A percentile compares a stretch with the other conserved stretches of the same genome.
Conservation (phyloP, 768 basidiomycete genomes). For the Lepiota brunneoincarnata region DNA sequence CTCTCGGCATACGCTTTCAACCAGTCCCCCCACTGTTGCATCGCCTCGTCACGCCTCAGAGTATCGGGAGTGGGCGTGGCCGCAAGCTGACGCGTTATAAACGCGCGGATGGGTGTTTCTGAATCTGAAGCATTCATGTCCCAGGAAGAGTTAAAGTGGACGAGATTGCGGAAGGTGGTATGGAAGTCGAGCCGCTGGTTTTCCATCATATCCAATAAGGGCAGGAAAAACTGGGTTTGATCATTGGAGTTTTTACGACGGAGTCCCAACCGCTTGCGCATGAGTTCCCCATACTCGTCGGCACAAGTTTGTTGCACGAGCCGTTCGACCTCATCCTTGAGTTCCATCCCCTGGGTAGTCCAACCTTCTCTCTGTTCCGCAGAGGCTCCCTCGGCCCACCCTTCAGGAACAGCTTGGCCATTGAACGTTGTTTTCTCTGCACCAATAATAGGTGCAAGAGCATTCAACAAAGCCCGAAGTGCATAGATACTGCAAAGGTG, state of each 20-base stretch:
- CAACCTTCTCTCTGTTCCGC: constrained; percentile 59
- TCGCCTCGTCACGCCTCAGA: constrained; percentile 43
- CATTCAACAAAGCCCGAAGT: constrained; percentile 68
- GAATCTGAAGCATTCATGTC: constrained; percentile 1
- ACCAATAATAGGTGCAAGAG: constrained; percentile 84
- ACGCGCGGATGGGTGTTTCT: constrained; percentile 30
- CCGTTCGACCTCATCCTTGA: constrained; percentile 59
- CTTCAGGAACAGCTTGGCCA: constrained; percentile 47
- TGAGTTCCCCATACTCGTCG: constrained; percentile 60
- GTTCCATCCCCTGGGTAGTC: constrained; percentile 52
- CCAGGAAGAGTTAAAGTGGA: constrained; percentile 50
- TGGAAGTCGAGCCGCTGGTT: constrained; percentile 83
- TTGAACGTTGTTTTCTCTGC: constrained; percentile 57
- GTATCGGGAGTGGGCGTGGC: constrained; percentile 43
- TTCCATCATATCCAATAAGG: constrained; percentile 75
- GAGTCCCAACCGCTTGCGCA: constrained; percentile 83
- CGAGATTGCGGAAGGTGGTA: constrained; percentile 74
- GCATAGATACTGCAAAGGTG: constrained; percentile 60
- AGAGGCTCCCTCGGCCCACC: constrained; percentile 61
- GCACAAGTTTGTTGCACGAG: constrained; percentile 58
- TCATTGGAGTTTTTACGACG: constrained; percentile 53
- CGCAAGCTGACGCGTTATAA: constrained; percentile 43
- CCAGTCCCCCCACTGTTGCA: constrained; percentile 59
- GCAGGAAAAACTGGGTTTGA: constrained; percentile 55
- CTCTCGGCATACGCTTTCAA: constrained; percentile 58